Evolutionary conservation across 768 basidiomycete species (phyloP).

Genomic region (Termitomyces sp.): DNA sequence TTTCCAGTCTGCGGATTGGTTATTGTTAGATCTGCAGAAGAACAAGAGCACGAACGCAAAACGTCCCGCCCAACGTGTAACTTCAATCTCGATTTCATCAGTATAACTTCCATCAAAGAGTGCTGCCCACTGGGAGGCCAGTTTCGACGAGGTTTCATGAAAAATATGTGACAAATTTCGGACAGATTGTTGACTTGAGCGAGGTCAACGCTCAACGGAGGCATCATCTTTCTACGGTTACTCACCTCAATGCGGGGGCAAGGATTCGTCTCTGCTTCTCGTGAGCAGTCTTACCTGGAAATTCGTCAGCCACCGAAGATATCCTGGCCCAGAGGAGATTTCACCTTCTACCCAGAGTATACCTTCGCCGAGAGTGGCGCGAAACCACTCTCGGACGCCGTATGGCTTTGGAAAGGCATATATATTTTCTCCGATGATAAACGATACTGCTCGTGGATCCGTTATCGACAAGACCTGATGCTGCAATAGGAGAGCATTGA

Average conservation of each 20-base stretch:
- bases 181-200: constrained; percentile 46
- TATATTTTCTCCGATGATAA: constrained; percentile 50
- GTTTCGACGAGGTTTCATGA: constrained; percentile 51
- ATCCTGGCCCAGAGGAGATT: background rate
- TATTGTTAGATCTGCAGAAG: background rate
- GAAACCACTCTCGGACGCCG: constrained; percentile 64
- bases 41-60: constrained; percentile 44
- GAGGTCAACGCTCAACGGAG: background rate
- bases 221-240: too few species aligned
- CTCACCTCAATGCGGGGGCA: constrained; percentile 56
- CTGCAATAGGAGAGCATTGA: constrained; percentile 26
- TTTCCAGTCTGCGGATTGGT: constrained; percentile 43
- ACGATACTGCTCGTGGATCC: constrained; percentile 48
- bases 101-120: constrained; percentile 37
- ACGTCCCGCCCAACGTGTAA: constrained; percentile 56
- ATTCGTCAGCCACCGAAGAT: background rate
- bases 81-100: constrained; percentile 45
- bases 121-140: constrained; percentile 49
- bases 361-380: constrained; percentile 56
- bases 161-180: constrained; percentile 49
- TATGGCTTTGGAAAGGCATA: constrained; percentile 61
- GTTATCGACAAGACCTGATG: constrained; percentile 57
- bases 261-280: constrained; percentile 50
- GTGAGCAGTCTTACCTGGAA: constrained; percentile 50
- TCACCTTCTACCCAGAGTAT: constrained; percentile 66